phyloP scores from a whole-genome alignment of 352 stramenopile species.

The Phytopythium litorale region DNA sequence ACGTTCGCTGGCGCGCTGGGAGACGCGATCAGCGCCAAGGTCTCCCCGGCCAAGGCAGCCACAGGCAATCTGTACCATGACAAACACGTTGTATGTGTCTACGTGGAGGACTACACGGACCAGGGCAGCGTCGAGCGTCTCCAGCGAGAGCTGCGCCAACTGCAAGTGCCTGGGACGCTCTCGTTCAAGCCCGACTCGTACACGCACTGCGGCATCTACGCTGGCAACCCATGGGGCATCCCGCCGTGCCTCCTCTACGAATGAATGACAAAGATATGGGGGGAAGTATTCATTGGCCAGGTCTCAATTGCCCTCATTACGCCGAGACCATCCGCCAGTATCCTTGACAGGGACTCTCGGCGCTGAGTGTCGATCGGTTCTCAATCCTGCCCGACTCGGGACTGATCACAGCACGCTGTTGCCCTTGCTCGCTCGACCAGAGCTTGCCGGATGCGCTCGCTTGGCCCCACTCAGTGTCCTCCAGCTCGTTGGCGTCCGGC shows the following conservation, averaged over 20 bases:
- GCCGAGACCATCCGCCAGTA: not conserved
- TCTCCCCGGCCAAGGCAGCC: not conserved
- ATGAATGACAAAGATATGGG: not conserved
- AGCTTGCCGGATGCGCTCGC: not conserved
- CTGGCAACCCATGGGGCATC: slow-evolving; percentile 7
- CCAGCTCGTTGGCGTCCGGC: slow-evolving; percentile 9
- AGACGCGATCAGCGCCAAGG: slow-evolving; percentile 6
- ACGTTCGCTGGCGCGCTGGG: not conserved
- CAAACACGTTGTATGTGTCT: slow-evolving; percentile 11
- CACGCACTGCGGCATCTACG: slow-evolving; percentile 14
- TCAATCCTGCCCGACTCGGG: not conserved
- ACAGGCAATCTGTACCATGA: not conserved
- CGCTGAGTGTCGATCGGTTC: not conserved
- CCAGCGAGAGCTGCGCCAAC: not conserved
- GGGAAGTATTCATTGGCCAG: no score
- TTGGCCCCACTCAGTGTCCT: not conserved
- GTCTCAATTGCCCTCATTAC: not conserved
- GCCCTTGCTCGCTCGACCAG: not conserved
- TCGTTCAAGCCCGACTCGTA: slow-evolving; percentile 14
- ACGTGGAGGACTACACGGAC: slow-evolving; percentile 12
- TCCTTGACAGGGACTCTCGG: not conserved
- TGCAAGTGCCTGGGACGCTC: slow-evolving; percentile 5
- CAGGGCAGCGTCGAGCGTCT: slow-evolving; percentile 4
- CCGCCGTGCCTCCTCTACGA: not conserved
- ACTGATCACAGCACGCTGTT: not conserved